Evolutionary conservation across 2,329 filamentous ascomycete genomes (phyloP).

Genomic region (Ophiostoma himal-ulmi): DNA sequence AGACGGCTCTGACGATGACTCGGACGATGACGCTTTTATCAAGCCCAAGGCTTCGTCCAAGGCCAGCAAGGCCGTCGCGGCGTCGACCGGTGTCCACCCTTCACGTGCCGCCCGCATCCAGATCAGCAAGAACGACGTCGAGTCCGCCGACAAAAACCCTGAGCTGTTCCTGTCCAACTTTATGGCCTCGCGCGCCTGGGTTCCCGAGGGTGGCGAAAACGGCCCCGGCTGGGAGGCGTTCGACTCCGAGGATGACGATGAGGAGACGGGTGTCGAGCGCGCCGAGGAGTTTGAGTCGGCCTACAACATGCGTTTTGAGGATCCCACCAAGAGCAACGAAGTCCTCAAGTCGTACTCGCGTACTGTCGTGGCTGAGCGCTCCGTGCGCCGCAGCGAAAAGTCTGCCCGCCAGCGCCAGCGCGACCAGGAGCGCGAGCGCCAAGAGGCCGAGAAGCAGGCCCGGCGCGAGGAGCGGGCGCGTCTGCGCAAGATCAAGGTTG

Average conservation of each 20-base stretch:
- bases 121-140: constrained; percentile 57
- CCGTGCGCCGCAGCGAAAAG: constrained; percentile 77
- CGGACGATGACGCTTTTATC: constrained; percentile 69
- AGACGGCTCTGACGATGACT: constrained; percentile 48
- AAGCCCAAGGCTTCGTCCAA: constrained; percentile 57
- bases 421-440: constrained; percentile 69
- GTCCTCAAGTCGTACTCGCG: constrained; percentile 81
- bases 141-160: constrained; percentile 73
- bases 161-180: constrained; percentile 94
- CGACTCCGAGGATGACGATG: constrained; percentile 87
- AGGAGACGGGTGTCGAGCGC: constrained; percentile 65
- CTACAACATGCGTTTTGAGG: constrained; percentile 94
- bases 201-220: constrained; percentile 50
- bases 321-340: constrained; percentile 82
- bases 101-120: constrained; percentile 45
- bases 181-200: constrained; percentile 86
- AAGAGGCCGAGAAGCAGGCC: constrained; percentile 71
- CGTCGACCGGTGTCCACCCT: constrained; percentile 46
- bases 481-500: constrained; percentile 79
- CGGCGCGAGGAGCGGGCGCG: constrained; percentile 76
- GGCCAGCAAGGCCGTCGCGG: constrained; percentile 29
- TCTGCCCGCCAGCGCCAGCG: constrained; percentile 71
- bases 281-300: constrained; percentile 87
- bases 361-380: constrained; percentile 74
- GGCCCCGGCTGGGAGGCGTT: constrained; percentile 69